These are phyloP conservation scores for Casuarina cunninghamiana DNA, from an alignment of 306 rosid genomes.

Conservation along the genomic window DNA sequence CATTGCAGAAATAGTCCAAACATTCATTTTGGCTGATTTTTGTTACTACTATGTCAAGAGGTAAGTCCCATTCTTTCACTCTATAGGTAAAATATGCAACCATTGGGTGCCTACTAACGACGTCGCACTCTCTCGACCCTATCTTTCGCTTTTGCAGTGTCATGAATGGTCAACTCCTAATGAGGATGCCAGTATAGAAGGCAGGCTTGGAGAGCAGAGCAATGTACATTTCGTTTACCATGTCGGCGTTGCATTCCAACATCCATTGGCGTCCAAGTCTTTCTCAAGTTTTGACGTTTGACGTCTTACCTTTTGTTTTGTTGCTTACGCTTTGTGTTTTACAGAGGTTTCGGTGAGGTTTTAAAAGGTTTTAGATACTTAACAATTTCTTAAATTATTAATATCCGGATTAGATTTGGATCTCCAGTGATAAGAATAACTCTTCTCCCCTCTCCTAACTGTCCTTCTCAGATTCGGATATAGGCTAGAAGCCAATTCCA, in stretches of 20 bases:
- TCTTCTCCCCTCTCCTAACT: too few species aligned
- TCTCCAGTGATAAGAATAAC: too few species aligned
- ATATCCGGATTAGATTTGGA: too few species aligned
- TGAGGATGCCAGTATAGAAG: conserved; percentile 55
- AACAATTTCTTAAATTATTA: too few species aligned
- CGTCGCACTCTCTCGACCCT: too few species aligned
- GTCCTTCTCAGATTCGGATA: too few species aligned
- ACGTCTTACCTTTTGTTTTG: neutral
- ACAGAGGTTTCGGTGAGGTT: neutral
- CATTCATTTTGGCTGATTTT: conserved; percentile 79
- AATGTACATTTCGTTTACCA: conserved; percentile 9
- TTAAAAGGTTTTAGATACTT: neutral
- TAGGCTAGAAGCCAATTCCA: too few species aligned
- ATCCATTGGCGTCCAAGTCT: neutral
- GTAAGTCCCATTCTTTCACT: conserved; percentile 24
- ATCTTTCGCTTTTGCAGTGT: conserved; percentile 42
- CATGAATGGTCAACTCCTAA: conserved; percentile 61
- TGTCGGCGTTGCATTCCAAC: neutral
- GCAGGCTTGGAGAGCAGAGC: neutral
- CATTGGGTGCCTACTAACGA: too few species aligned
- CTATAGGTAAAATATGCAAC: neutral
- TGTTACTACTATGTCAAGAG: conserved; percentile 79
- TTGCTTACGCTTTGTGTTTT: neutral
- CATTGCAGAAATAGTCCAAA: conserved; percentile 59
- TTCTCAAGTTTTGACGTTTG: neutral